Percentiles rank a stretch among this genome's conserved stretches.
Evolutionary conservation across 208 protist species (phyloP).

Genomic region (Trypanosoma boissoni): DNA sequence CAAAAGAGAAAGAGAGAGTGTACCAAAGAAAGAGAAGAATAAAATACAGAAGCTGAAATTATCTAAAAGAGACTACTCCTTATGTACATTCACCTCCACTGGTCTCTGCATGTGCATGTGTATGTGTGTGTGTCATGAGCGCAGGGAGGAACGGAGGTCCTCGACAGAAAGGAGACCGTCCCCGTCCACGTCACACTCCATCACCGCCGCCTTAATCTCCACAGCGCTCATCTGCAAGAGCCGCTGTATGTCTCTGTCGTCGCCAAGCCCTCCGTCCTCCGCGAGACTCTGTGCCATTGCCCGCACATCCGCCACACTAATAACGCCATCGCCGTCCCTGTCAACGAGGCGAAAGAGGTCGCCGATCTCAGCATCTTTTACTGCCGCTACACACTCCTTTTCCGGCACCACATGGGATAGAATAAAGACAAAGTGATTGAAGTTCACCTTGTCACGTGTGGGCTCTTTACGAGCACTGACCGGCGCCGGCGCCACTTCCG

Average conservation of each 20-base stretch:
- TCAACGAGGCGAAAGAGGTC: constrained; percentile 53
- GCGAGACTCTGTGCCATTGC: constrained; percentile 30
- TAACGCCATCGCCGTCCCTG: constrained; percentile 49
- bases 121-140: constrained; percentile 18
- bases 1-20: constrained; percentile 1
- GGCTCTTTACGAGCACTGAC: not conserved
- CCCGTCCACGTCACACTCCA: constrained; percentile 63
- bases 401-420: constrained; percentile 28
- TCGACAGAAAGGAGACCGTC: constrained; percentile 58
- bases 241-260: constrained; percentile 38
- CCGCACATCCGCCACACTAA: constrained; percentile 48
- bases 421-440: constrained; percentile 66
- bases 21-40: constrained; percentile 1
- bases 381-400: constrained; percentile 15
- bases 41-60: not conserved
- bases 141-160: constrained; percentile 47
- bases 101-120: not conserved
- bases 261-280: constrained; percentile 29
- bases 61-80: not conserved
- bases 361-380: constrained; percentile 26
- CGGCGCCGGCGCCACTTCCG: not conserved
- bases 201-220: constrained; percentile 43
- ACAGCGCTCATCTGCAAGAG: constrained; percentile 52
- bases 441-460: constrained; percentile 31
- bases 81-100: not conserved